Evolutionary conservation across 129 eudicot genomes (phyloP), one percentile per base, ranked within the genome.

Genomic region (Flaveria robusta): DNA sequence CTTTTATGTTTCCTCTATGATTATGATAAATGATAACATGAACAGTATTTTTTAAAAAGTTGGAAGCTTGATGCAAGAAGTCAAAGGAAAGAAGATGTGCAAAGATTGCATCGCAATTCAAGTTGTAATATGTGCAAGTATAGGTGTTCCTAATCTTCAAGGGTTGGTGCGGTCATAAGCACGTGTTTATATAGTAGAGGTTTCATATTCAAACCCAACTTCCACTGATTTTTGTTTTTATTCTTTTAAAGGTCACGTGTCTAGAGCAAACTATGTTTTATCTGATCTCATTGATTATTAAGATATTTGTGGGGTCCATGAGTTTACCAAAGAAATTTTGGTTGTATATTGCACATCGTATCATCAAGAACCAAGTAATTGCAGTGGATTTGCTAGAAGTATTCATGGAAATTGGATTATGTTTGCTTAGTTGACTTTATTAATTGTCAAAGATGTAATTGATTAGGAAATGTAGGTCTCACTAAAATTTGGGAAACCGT

Each of bases 341-440:
- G 18, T 24, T 60, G 43, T 22, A 58, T 9, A 3, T 16, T 77
- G 72, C 66, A 47, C 42, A 60, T 34, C 0, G 37, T 31, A 31
- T 20, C 39, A 19, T 29, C 50, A 70, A 31, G 55, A 31, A 71
- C 52, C 65, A 62, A 79, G 72, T 12, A 79, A 24, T 79, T 79
- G 65, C 74, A 71, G 9, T 20, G 43, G 29, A 60, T 2, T 79
- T 71, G 71, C 77, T 18, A 52, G 74, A 65, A 13, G n/a, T 18
- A 23, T 66, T 52, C 62, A 65, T 52, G 70, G 63, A 74, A 80
- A 26, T 27, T 39, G 68, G 62, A 24, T 72, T 19, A 18, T 24
- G 6, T 72, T 73, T 67, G 45, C 16, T 65, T 15, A 18, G 79
- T 80, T 80, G 83, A 74, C 79, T 80, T 43, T 66, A 27, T 74